phyloP scores from a whole-genome alignment of 345 rosid genomes.

The Gossypium sturtianum region DNA sequence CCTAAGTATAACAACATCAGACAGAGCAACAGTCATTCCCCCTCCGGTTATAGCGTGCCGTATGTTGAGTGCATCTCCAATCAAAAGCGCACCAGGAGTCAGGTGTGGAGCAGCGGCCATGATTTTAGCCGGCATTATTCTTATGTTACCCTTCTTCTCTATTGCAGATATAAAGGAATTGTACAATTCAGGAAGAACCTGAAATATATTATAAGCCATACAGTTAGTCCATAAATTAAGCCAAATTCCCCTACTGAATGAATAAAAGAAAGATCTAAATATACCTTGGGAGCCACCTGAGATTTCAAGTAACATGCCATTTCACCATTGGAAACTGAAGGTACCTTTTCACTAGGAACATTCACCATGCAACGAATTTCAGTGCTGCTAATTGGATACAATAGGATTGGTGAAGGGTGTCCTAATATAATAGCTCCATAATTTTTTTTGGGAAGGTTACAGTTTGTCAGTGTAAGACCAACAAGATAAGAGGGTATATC shows the following conservation, averaged over 20 bases:
- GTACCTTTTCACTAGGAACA: slow-evolving; percentile 55
- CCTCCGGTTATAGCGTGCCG: slow-evolving; percentile 4
- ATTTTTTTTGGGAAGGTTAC: slow-evolving; percentile 50
- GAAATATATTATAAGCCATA: background rate
- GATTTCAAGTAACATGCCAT: slow-evolving; percentile 54
- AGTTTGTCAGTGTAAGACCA: slow-evolving; percentile 57
- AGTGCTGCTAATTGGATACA: slow-evolving; percentile 48
- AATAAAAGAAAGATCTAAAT: background rate
- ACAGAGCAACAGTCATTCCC: slow-evolving; percentile 2
- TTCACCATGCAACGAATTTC: slow-evolving; percentile 68
- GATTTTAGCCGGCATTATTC: slow-evolving; percentile 44
- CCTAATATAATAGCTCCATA: slow-evolving; percentile 52
- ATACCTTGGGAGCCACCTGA: slow-evolving; percentile 46
- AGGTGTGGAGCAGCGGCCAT: slow-evolving; percentile 44
- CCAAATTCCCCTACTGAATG: background rate
- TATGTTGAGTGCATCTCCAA: slow-evolving; percentile 2
- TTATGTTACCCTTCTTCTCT: slow-evolving; percentile 39
- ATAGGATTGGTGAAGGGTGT: slow-evolving; percentile 51
- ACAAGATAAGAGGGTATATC: slow-evolving; percentile 60
- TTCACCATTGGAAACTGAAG: slow-evolving; percentile 65
- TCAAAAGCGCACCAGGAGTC: background rate
- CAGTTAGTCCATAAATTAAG: background rate
- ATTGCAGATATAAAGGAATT: slow-evolving; percentile 34
- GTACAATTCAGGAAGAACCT: slow-evolving; percentile 40
- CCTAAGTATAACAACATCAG: slow-evolving; percentile 4